Evolutionary conservation across 371 early-diverging fungal species (phyloP).

Genomic region (Mucor lusitanicus): DNA sequence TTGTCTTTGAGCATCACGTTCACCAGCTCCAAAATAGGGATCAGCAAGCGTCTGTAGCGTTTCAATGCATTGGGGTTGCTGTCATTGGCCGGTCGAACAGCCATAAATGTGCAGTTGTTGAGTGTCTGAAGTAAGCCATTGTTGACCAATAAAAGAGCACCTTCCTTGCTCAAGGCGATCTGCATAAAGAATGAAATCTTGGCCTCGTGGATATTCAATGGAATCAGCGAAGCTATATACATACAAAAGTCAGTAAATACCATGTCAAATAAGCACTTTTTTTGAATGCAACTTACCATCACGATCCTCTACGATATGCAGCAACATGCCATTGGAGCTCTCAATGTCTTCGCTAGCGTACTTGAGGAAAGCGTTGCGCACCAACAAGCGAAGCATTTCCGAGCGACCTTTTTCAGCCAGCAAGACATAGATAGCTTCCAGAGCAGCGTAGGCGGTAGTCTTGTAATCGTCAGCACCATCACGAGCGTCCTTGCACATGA

Average conservation of each 20-base stretch:
- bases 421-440: constrained; percentile 63
- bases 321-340: constrained; percentile 63
- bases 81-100: constrained; percentile 57
- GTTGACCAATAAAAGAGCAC: constrained; percentile 72
- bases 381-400: constrained; percentile 42
- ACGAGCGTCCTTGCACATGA: constrained; percentile 80
- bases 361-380: constrained; percentile 62
- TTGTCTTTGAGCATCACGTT: constrained; percentile 43
- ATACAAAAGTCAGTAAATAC: not conserved
- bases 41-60: constrained; percentile 59
- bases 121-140: constrained; percentile 72
- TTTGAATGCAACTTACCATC: constrained; percentile 14
- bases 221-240: constrained; percentile 42
- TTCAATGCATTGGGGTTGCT: constrained; percentile 26
- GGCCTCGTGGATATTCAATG: constrained; percentile 70
- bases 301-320: constrained; percentile 41
- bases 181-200: constrained; percentile 78
- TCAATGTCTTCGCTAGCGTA: constrained; percentile 60
- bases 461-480: constrained; percentile 80
- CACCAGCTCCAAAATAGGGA: constrained; percentile 60
- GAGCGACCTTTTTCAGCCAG: not conserved
- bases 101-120: constrained; percentile 68
- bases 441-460: constrained; percentile 76
- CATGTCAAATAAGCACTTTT: not conserved
- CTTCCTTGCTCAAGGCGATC: constrained; percentile 70